Percentiles rank a stretch among this genome's conserved stretches.
Evolutionary conservation across 345 rosid species (phyloP).

Genomic region (Melastoma malabathricum): DNA sequence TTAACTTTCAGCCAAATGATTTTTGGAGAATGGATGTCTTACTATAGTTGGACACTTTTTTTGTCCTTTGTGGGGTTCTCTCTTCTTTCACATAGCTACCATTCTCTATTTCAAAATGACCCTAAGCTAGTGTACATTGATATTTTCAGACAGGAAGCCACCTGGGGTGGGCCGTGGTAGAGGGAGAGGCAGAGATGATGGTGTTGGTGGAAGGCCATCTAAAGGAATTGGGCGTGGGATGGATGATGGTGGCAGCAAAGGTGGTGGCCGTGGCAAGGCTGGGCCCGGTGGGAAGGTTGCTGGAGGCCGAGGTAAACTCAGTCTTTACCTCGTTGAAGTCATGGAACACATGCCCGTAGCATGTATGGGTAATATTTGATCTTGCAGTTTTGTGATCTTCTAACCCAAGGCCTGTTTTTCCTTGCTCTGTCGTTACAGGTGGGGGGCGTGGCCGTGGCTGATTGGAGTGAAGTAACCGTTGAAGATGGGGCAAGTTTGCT

Average conservation of each 20-base stretch:
- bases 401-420: neutral
- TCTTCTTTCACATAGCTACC: too few relatives aligned
- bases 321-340: neutral
- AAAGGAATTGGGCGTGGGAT: conserved; percentile 62
- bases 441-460: conserved; percentile 53
- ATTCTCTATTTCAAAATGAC: neutral
- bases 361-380: too few relatives aligned
- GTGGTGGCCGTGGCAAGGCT: conserved; percentile 54
- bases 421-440: conserved; percentile 22
- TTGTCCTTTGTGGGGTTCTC: too few relatives aligned
- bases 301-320: conserved; percentile 44
- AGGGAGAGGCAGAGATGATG: conserved; percentile 79
- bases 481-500: conserved; percentile 12
- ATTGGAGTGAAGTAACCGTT: neutral
- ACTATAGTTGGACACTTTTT: too few relatives aligned
- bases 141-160: conserved; percentile 51
- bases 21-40: too few relatives aligned
- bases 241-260: conserved; percentile 55
- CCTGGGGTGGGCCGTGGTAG: conserved; percentile 77
- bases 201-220: conserved; percentile 43
- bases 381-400: neutral
- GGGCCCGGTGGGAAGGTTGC: conserved; percentile 42
- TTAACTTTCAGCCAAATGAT: too few relatives aligned
- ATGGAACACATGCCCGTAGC: too few relatives aligned
- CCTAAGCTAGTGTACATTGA: conserved; percentile 2